These are phyloP conservation scores for Candida railenensis DNA, from an alignment of 805 yeast genomes.

Conservation along the genomic window DNA sequence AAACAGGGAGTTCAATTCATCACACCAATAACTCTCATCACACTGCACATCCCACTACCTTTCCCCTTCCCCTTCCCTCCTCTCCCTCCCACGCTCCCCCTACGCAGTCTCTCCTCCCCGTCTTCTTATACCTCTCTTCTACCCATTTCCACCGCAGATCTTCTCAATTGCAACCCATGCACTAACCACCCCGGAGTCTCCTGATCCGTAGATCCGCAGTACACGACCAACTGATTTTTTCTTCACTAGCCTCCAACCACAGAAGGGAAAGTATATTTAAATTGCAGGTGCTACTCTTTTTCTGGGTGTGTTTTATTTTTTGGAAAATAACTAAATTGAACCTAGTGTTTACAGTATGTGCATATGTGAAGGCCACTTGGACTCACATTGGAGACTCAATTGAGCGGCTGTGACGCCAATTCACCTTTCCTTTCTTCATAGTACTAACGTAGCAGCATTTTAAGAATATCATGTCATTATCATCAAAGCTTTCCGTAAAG, in stretches of 20 bases:
- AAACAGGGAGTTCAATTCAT: too few species aligned
- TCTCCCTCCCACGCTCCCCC: too few species aligned
- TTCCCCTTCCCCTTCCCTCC: too few species aligned
- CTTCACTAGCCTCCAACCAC: too few species aligned
- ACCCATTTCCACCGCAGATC: not conserved
- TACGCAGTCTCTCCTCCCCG: not conserved
- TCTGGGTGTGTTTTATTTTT: not conserved
- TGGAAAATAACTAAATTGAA: not conserved
- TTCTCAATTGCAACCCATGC: too few species aligned
- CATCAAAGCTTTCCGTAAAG: conserved; percentile 88
- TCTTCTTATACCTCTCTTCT: not conserved
- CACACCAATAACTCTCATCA: too few species aligned
- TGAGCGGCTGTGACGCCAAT: not conserved
- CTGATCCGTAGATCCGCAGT: conserved; percentile 7
- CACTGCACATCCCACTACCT: too few species aligned
- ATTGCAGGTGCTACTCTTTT: too few species aligned
- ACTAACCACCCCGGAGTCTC: conserved; percentile 9
- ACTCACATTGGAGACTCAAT: too few species aligned
- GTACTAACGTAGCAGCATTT: conserved; percentile 1
- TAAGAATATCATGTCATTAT: conserved; percentile 71
- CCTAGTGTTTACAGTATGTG: conserved; percentile 3
- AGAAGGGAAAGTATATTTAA: too few species aligned
- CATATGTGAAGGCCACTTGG: too few species aligned
- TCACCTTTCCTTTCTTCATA: not conserved
- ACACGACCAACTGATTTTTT: conserved; percentile 5